A percentile compares a stretch with the other conserved stretches of the same genome.
Conservation (phyloP, 1,284 basidiomycete genomes). For the Anthracocystis panici-leucophaei region DNA sequence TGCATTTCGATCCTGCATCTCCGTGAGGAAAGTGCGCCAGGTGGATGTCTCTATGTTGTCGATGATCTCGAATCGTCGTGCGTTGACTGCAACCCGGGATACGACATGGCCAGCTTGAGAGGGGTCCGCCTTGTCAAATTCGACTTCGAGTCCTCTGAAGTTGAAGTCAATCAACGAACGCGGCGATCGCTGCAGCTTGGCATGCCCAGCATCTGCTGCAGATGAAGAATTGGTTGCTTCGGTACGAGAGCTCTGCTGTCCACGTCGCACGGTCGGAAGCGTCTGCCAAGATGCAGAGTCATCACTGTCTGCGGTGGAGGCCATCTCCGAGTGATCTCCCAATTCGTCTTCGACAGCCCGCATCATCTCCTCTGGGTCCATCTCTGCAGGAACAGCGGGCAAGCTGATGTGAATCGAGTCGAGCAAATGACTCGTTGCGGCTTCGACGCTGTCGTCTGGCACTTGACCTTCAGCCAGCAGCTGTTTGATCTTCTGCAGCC, state of each 20-base stretch:
- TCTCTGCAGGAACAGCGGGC: conserved; percentile 42
- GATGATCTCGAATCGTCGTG: conserved; percentile 82
- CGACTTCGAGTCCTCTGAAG: conserved; percentile 76
- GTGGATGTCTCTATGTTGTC: conserved; percentile 98
- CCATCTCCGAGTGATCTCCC: conserved; percentile 72
- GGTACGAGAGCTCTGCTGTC: neutral
- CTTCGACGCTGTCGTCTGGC: conserved; percentile 83
- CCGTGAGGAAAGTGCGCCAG: conserved; percentile 94
- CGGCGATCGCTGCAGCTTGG: conserved; percentile 80
- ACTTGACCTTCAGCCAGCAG: conserved; percentile 91
- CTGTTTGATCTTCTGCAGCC: conserved; percentile 90
- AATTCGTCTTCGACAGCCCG: conserved; percentile 88
- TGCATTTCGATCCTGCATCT: conserved; percentile 43
- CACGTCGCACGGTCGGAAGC: conserved; percentile 25
- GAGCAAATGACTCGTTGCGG: conserved; percentile 83
- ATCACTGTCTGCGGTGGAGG: conserved; percentile 36
- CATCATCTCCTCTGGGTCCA: conserved; percentile 75
- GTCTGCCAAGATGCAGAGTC: conserved; percentile 56
- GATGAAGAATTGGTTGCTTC: neutral
- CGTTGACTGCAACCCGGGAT: conserved; percentile 50
- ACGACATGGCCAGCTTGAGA: conserved; percentile 37
- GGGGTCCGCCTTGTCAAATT: conserved; percentile 56
- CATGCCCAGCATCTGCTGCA: conserved; percentile 50
- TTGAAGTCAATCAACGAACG: conserved; percentile 86
- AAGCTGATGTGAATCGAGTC: conserved; percentile 81